These are phyloP conservation scores for Albizia julibrissin DNA, from an alignment of 306 rosid species.

Conservation along the genomic window DNA sequence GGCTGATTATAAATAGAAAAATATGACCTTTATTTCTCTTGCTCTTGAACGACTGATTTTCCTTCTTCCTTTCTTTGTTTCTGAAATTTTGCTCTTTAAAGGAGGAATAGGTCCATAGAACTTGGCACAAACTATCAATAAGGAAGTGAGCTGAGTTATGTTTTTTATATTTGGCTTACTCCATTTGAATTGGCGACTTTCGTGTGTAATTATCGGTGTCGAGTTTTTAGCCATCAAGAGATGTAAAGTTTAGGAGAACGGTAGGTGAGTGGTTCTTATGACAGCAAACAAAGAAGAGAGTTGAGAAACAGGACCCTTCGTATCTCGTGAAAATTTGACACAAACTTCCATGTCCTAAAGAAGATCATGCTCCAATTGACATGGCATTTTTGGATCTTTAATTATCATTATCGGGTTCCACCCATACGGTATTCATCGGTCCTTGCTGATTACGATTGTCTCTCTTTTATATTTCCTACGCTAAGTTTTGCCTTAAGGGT, in stretches of 20 bases:
- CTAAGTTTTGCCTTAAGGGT: too few species aligned
- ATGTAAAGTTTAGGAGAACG: background rate
- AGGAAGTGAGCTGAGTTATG: background rate
- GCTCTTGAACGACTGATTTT: slow-evolving; percentile 16
- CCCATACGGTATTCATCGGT: too few species aligned
- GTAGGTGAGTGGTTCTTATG: slow-evolving; percentile 3
- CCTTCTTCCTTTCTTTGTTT: slow-evolving; percentile 28
- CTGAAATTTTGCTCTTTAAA: slow-evolving; percentile 4
- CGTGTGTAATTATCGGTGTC: background rate
- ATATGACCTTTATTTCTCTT: background rate
- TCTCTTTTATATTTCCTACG: background rate
- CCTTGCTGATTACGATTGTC: too few species aligned
- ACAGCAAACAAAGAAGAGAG: background rate
- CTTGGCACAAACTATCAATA: background rate
- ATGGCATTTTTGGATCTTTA: background rate
- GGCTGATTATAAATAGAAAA: too few species aligned
- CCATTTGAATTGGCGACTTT: background rate
- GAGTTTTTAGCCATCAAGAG: background rate
- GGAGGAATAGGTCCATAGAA: background rate
- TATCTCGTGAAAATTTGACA: background rate
- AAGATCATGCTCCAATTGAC: background rate
- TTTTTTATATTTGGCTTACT: background rate
- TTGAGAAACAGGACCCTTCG: background rate
- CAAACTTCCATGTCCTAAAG: background rate
- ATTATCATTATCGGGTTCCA: too few species aligned